Conservation (phyloP, 2,329 filamentous ascomycete genomes). For the Penicillium frequentans region DNA sequence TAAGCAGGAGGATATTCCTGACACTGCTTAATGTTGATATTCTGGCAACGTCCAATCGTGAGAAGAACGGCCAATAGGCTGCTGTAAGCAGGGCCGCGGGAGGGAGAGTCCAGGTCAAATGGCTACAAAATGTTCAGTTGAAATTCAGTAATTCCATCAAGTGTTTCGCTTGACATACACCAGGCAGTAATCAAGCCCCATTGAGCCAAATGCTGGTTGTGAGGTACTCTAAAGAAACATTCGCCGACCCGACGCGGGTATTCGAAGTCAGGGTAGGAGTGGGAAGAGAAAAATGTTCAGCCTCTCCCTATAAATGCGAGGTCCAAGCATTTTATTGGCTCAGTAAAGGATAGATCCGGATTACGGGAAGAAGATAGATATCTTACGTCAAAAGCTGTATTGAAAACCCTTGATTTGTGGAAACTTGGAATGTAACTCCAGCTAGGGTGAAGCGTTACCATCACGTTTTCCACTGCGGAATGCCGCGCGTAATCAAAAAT, state of each 20-base stretch:
- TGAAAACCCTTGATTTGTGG: neutral
- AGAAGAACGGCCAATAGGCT: conserved; percentile 62
- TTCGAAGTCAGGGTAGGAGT: neutral
- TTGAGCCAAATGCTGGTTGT: neutral
- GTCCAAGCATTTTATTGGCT: neutral
- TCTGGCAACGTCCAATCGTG: conserved; percentile 62
- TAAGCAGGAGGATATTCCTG: conserved; percentile 7
- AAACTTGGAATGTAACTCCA: neutral
- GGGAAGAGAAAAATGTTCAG: neutral
- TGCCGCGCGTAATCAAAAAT: neutral
- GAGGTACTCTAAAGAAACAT: neutral
- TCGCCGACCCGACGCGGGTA: neutral
- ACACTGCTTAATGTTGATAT: conserved; percentile 59
- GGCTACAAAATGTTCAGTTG: conserved; percentile 42
- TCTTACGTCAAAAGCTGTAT: neutral
- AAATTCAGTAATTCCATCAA: neutral
- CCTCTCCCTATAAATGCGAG: neutral
- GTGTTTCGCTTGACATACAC: neutral
- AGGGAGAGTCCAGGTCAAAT: conserved; percentile 67
- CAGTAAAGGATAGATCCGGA: neutral
- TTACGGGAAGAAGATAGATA: neutral
- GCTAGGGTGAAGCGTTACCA: neutral
- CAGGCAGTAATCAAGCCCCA: conserved; percentile 1
- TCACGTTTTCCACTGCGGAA: neutral
- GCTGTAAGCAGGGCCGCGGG: conserved; percentile 60